Conservation (phyloP, 352 stramenopile species). For the Thalassiosira mediterranea region DNA sequence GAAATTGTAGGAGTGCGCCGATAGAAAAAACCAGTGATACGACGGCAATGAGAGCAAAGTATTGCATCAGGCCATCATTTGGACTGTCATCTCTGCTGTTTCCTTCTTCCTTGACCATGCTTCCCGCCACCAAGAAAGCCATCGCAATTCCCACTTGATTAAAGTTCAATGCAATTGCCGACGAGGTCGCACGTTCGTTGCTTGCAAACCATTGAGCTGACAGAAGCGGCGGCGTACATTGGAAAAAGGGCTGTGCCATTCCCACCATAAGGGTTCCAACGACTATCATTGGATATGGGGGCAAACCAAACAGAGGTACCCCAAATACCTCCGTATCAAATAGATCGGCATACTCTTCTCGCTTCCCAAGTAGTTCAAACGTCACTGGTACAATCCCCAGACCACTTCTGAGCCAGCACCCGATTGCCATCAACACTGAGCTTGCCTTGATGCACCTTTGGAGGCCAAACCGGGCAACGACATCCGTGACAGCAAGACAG, state of each 20-base stretch:
- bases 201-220: conserved; percentile 65
- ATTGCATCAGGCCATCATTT: conserved; percentile 49
- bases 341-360: not conserved
- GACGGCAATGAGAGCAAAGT: conserved; percentile 78
- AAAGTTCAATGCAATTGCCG: conserved; percentile 74
- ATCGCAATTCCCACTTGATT: conserved; percentile 79
- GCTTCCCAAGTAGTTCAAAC: conserved; percentile 8
- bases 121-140: conserved; percentile 68
- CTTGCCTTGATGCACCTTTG: conserved; percentile 67
- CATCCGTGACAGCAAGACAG: conserved; percentile 82
- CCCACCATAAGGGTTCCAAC: conserved; percentile 76
- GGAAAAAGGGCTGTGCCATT: conserved; percentile 81
- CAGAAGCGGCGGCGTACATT: conserved; percentile 76
- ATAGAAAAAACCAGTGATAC: conserved; percentile 50
- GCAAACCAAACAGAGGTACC: conserved; percentile 30
- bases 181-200: conserved; percentile 64
- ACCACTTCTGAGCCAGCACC: conserved; percentile 71
- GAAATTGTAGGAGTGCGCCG: conserved; percentile 74
- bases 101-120: conserved; percentile 37
- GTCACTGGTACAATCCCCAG: conserved; percentile 35
- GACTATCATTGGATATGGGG: conserved; percentile 68
- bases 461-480: conserved; percentile 70
- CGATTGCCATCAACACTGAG: conserved; percentile 70
- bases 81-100: not conserved
- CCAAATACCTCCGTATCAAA: not conserved